These are phyloP conservation scores for Oryza nivara DNA, from an alignment of 176 grass and related monocot genomes.

Conservation along the genomic window DNA sequence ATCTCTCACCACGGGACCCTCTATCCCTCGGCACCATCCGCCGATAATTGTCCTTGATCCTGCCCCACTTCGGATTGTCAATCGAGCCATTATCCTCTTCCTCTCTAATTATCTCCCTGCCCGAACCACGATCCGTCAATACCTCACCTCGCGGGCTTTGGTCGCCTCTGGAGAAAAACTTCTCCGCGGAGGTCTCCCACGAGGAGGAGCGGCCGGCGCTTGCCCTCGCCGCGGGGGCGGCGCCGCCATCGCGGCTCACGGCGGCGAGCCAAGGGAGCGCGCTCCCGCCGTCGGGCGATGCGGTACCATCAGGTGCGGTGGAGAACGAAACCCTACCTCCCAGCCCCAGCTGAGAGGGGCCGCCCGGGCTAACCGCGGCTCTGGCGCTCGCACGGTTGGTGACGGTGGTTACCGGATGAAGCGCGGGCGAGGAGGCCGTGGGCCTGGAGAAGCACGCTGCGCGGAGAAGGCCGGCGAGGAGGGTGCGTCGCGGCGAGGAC, in stretches of 20 bases:
- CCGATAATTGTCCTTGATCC: conserved; percentile 58
- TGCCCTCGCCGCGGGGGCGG: conserved; percentile 9
- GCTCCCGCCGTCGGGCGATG: conserved; percentile 27
- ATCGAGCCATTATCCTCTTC: conserved; percentile 43
- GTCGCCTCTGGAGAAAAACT: conserved; percentile 65
- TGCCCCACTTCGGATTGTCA: conserved; percentile 68
- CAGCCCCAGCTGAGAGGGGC: not conserved
- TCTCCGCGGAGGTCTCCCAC: conserved; percentile 78
- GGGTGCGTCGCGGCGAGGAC: conserved; percentile 34
- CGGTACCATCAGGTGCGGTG: conserved; percentile 34
- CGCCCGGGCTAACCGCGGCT: not conserved
- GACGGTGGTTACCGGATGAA: conserved; percentile 24
- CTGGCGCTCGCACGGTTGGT: conserved; percentile 18
- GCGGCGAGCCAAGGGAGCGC: conserved; percentile 60
- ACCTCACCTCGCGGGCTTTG: conserved; percentile 31
- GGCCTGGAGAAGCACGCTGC: conserved; percentile 49
- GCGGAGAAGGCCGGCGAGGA: conserved; percentile 50
- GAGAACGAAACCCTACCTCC: conserved; percentile 63
- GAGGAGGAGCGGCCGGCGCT: conserved; percentile 63
- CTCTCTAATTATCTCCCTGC: conserved; percentile 24
- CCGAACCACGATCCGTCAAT: conserved; percentile 30
- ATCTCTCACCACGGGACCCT: conserved; percentile 44
- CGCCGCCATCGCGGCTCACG: not conserved
- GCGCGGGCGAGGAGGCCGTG: conserved; percentile 9
- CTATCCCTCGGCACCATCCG: conserved; percentile 35